Conservation (phyloP, 2,329 filamentous ascomycete genomes). For the Colletotrichum lupini region DNA sequence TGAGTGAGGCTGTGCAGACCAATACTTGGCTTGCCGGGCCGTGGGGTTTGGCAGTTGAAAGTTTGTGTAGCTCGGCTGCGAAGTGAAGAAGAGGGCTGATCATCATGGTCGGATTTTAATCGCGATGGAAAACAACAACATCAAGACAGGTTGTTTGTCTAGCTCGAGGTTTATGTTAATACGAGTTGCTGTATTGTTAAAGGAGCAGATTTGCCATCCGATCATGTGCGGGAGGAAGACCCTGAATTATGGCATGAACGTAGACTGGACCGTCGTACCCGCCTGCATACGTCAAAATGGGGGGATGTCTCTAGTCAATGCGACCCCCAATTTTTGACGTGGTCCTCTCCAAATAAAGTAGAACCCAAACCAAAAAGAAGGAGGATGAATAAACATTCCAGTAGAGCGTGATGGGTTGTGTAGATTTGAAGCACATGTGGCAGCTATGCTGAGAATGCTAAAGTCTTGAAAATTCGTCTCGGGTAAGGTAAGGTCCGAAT, state of each 20-base stretch:
- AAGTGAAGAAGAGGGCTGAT: not conserved
- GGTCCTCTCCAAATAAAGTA: not conserved
- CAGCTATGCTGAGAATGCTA: not conserved
- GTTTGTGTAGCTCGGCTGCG: not conserved
- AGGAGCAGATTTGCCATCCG: not conserved
- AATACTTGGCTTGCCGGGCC: constrained; percentile 13
- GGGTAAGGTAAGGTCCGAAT: not conserved
- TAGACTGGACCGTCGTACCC: not conserved
- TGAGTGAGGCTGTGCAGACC: constrained; percentile 31
- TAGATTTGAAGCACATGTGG: not conserved
- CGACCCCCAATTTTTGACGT: not conserved
- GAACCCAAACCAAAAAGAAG: not conserved
- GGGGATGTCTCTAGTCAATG: constrained; percentile 13
- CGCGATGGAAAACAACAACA: not conserved
- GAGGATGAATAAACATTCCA: not conserved
- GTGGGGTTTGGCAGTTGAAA: not conserved
- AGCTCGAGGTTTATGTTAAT: not conserved
- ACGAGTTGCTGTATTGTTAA: not conserved
- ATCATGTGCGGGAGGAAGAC: constrained; percentile 14
- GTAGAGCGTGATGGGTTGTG: not conserved
- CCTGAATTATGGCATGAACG: constrained; percentile 27
- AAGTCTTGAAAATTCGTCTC: not conserved
- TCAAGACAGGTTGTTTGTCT: not conserved
- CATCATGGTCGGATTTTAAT: not conserved
- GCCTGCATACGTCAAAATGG: constrained; percentile 13